These are phyloP conservation scores for Thalassiosira livingstoniorum DNA, from an alignment of 352 stramenopile genomes.

Conservation along the genomic window DNA sequence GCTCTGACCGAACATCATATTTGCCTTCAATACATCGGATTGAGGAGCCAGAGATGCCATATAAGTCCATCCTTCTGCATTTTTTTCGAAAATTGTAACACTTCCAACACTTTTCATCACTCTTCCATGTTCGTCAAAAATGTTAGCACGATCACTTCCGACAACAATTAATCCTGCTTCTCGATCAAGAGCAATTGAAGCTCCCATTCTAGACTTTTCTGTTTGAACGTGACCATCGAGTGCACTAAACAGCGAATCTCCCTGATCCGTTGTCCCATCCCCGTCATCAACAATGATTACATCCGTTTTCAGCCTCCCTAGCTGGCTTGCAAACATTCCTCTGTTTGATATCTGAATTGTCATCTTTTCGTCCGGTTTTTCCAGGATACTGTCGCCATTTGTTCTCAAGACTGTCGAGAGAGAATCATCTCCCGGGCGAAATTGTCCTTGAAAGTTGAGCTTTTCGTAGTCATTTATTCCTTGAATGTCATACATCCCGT, in stretches of 20 bases:
- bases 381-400: conserved; percentile 90
- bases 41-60: conserved; percentile 56
- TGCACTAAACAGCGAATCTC: conserved; percentile 40
- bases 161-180: conserved; percentile 65
- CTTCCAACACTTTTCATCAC: conserved; percentile 59
- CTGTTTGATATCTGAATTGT: conserved; percentile 91
- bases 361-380: conserved; percentile 91
- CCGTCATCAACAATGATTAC: conserved; percentile 92
- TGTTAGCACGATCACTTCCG: conserved; percentile 59
- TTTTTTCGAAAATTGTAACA: conserved; percentile 71
- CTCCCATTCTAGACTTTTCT: conserved; percentile 67
- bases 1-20: conserved; percentile 58
- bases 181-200: conserved; percentile 62
- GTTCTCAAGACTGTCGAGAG: conserved; percentile 89
- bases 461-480: conserved; percentile 90
- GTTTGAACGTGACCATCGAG: conserved; percentile 49
- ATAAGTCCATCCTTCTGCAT: conserved; percentile 63
- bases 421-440: conserved; percentile 51
- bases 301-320: conserved; percentile 88
- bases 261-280: conserved; percentile 86
- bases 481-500: conserved; percentile 89
- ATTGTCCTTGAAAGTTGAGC: conserved; percentile 54
- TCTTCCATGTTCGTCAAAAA: conserved; percentile 47
- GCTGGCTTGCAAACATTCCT: conserved; percentile 91
- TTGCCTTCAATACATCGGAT: conserved; percentile 33